Conservation (phyloP, 768 basidiomycete species). For the Russula sp. region DNA sequence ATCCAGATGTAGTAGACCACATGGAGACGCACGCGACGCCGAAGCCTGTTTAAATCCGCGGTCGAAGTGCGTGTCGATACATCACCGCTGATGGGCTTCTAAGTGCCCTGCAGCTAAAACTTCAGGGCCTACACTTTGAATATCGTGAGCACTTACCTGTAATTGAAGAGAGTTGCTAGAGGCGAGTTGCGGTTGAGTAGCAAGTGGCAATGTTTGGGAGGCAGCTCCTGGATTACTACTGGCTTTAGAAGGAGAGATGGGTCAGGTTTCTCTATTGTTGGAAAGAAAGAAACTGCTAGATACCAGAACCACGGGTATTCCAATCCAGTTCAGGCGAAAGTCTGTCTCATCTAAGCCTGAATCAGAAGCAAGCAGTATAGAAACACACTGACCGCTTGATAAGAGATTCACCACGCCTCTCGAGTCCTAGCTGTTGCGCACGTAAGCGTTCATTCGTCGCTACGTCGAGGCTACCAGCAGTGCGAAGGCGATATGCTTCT, state of each 20-base stretch:
- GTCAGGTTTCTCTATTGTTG: not conserved
- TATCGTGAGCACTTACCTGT: not conserved
- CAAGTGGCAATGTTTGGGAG: not conserved
- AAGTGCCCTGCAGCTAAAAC: not conserved
- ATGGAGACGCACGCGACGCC: not conserved
- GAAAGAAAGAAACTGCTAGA: not conserved
- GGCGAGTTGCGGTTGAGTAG: not conserved
- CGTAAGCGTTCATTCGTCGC: slow-evolving; percentile 6
- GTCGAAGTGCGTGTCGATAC: not conserved
- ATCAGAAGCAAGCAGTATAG: not conserved
- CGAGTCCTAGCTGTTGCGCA: slow-evolving; percentile 5
- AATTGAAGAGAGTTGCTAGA: slow-evolving; percentile 6
- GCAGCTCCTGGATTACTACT: not conserved
- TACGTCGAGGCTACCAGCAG: not conserved
- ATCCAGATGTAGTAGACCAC: not conserved
- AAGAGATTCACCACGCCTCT: slow-evolving; percentile 7
- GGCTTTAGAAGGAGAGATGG: not conserved
- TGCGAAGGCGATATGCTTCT: slow-evolving; percentile 14
- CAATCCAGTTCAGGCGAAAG: slow-evolving; percentile 15
- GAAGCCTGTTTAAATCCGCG: not conserved
- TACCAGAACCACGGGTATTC: not conserved
- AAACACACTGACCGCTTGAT: slow-evolving; percentile 2
- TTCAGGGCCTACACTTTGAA: not conserved
- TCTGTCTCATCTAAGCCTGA: not conserved
- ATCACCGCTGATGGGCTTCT: not conserved